Evolutionary conservation across 345 rosid genomes (phyloP).

Genomic region (Triadica sebifera): DNA sequence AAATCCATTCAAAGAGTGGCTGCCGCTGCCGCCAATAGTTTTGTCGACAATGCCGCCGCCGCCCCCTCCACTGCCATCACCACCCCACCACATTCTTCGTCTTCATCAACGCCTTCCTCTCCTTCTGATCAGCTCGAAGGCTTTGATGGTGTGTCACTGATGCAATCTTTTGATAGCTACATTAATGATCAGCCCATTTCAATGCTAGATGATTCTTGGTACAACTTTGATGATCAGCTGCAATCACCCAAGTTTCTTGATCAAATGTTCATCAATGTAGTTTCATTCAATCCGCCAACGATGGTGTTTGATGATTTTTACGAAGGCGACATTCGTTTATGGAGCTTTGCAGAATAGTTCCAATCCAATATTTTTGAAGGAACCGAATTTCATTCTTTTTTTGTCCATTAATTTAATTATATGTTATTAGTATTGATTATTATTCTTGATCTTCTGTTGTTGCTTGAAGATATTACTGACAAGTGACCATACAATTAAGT

Average conservation of each 20-base stretch:
- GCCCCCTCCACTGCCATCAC: constrained; percentile 5
- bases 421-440: neutral
- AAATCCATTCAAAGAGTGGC: constrained; percentile 86
- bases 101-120: constrained; percentile 45
- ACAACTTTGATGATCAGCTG: constrained; percentile 39
- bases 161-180: constrained; percentile 31
- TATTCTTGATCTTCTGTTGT: constrained; percentile 4
- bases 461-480: constrained; percentile 41
- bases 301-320: constrained; percentile 48
- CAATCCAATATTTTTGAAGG: neutral
- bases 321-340: constrained; percentile 68
- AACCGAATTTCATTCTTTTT: constrained; percentile 1
- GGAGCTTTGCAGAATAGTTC: constrained; percentile 63
- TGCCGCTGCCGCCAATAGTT: constrained; percentile 62
- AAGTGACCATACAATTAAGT: constrained; percentile 14
- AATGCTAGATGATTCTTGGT: constrained; percentile 38
- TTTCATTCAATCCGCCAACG: constrained; percentile 34
- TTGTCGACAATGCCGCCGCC: constrained; percentile 22
- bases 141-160: constrained; percentile 40
- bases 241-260: constrained; percentile 58
- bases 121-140: constrained; percentile 36
- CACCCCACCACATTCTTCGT: constrained; percentile 14
- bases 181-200: constrained; percentile 16
- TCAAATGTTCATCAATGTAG: constrained; percentile 39
- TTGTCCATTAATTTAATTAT: neutral